Evolutionary conservation across 306 rosid species (phyloP), one percentile per base, ranked within the genome.

Genomic region (Cucurbita moschata): DNA sequence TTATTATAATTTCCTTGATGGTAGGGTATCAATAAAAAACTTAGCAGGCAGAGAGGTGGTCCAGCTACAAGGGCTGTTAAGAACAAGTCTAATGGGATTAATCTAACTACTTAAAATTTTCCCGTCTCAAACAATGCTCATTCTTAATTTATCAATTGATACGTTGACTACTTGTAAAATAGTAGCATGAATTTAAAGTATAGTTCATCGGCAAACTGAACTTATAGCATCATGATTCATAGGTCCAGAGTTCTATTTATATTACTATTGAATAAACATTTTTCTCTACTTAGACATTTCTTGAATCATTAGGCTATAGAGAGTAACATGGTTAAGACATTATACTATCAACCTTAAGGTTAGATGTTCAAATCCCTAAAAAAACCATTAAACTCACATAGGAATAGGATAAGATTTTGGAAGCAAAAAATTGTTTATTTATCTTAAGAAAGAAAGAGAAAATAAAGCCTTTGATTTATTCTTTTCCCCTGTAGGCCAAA

Each of bases 81-180:
- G 23, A 5, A 66, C 72, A 42, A 19, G 1, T 19, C 37, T 66
- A 5, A 4, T 43, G 72, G 30, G 49, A 23, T 66, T 3, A n/a
- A 18, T 43, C 37, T 66, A 10, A 66, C 37, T 43, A 43, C 30
- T 18, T 64, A 1, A 56, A 57, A 0, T 10, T 42, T 37, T 8
- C 43, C 44, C 47, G 4, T 18, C 37, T 13, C 19, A 38, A 61
- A 63, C 8, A 16, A 39, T 8, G 37, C 37, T 43, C 38, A 42
- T 64, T 65, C 9, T 65, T 63, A 63, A 43, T 65, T 65, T 65
- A 65, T 65, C 71, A 43, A 65, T n/a, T 19, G 52, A 42, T n/a
- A 19, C 35, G 35, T 30, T 30, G 7, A 65, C 5, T 40, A 43
- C 40, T 57, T 64, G 18, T 5, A n/a, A 43, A n/a, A 65, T 65